Evolutionary conservation across 345 rosid genomes (phyloP).

Genomic region (Eucalyptus marginata): DNA sequence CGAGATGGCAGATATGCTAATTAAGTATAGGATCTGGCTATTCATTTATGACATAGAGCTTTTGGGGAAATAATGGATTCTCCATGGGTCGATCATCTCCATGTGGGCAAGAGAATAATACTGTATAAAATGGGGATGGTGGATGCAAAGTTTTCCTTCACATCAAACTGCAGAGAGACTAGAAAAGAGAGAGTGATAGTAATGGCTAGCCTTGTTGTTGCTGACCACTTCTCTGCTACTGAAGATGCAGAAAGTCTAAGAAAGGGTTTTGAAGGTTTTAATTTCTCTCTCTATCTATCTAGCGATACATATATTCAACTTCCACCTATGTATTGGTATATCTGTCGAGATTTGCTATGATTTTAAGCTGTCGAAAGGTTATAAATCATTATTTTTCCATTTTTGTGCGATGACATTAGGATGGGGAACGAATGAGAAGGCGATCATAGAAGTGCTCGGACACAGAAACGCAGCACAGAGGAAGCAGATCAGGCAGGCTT

Average conservation of each 20-base stretch:
- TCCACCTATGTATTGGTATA: not conserved
- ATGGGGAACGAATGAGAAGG: slow-evolving; percentile 49
- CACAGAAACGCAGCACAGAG: slow-evolving; percentile 46
- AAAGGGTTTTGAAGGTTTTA: slow-evolving; percentile 27
- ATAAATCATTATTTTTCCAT: not conserved
- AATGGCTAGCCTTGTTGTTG: slow-evolving; percentile 27
- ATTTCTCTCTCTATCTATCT: not conserved
- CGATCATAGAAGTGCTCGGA: slow-evolving; percentile 27
- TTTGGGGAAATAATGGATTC: not conserved
- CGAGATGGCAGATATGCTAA: not conserved
- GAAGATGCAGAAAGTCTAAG: slow-evolving; percentile 31
- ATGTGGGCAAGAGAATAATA: not conserved
- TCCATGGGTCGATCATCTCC: not conserved
- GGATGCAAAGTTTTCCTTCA: not conserved
- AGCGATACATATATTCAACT: not conserved
- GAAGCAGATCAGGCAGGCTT: slow-evolving; percentile 37
- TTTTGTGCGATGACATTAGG: slow-evolving; percentile 1
- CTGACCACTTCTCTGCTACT: slow-evolving; percentile 8
- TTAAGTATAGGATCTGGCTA: not conserved
- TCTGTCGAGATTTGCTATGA: not conserved
- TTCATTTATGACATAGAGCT: not conserved
- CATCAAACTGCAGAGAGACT: not conserved
- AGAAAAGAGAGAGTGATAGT: not conserved
- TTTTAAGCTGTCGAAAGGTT: not conserved
- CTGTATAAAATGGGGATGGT: not conserved